Evolutionary conservation across 1,139 yeast species (phyloP).

Genomic region (Chernovozyma aurita): DNA sequence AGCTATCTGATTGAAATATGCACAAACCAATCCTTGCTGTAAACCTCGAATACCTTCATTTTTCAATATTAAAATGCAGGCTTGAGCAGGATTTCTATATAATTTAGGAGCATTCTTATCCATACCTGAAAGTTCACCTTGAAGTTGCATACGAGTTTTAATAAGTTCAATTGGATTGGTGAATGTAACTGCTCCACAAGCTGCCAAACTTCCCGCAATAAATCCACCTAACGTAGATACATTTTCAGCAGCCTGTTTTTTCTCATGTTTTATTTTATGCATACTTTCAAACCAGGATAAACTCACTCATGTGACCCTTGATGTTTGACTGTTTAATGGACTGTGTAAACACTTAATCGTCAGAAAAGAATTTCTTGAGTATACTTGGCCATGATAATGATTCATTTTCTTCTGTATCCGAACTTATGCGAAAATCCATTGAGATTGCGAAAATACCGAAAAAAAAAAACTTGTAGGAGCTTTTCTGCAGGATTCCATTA

Average conservation of each 20-base stretch:
- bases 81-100: constrained; percentile 85
- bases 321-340: too few species aligned
- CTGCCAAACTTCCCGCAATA: constrained; percentile 90
- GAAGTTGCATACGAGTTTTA: constrained; percentile 93
- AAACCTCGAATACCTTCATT: constrained; percentile 85
- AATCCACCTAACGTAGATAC: constrained; percentile 76
- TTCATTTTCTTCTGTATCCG: too few species aligned
- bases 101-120: constrained; percentile 44
- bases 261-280: background rate
- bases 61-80: constrained; percentile 64
- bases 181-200: constrained; percentile 96
- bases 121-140: constrained; percentile 74
- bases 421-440: too few species aligned
- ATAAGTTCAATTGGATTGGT: constrained; percentile 94
- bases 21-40: constrained; percentile 82
- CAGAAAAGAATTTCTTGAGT: too few species aligned
- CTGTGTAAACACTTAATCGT: too few species aligned
- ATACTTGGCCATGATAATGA: too few species aligned
- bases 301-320: too few species aligned
- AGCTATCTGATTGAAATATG: constrained; percentile 84
- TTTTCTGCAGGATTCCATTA: too few species aligned
- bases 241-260: constrained; percentile 43
- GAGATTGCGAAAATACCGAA: too few species aligned
- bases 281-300: background rate
- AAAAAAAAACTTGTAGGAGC: too few species aligned